Base-by-base conservation (phyloP, 2,329 filamentous ascomycete genomes). In the Davidsoniella neocaledoniae region DNA sequence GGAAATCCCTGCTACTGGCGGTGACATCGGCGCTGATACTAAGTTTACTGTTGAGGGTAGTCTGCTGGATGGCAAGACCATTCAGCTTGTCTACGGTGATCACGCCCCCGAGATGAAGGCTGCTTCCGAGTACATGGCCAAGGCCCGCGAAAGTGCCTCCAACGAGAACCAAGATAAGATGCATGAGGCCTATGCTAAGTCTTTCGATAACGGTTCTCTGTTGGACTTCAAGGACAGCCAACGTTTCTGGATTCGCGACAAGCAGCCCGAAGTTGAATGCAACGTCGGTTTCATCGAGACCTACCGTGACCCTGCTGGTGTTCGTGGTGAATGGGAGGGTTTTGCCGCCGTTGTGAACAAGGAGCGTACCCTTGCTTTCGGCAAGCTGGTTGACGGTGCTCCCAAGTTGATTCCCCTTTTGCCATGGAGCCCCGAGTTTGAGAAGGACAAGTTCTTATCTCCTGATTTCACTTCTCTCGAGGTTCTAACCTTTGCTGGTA, bases 401-500 rank as follows among this genome's bases (percentile, higher is more conserved):
- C 83, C 87, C 9, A 70, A 71, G 43, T 80, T 94, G 61, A 95
- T 98, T 47, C 86, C 87, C 5, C 78, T 93, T 54, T 69, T 98
- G 12, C 91, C 91, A 0, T 98, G 91, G 91, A 69, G 72, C 36
- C 74, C 76, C 43, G 83, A 86, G 0, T 98, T 96, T 56, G 91
- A 98, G 62, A 96, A 96, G 66, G 88, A 95, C 68, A 87, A 83
- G 60, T 98, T 98, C 65, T 67, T 94, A 36, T 90, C 86, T 48
- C 91, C 91, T 0, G 91, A 98, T 63, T 98, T 98, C 61, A 96
- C 91, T 0, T 91, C 84, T 8, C 72, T 96, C 1, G 91, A 98
- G 63, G 87, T 95, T 2, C 66, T 95, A 54, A 86, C 83, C 1
- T 95, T 95, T 57, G 65, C 63, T 51, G 65, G 61, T 59, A 79